These are phyloP conservation scores for Allium sativum DNA, from an alignment of 106 monocot genomes.

Conservation along the genomic window DNA sequence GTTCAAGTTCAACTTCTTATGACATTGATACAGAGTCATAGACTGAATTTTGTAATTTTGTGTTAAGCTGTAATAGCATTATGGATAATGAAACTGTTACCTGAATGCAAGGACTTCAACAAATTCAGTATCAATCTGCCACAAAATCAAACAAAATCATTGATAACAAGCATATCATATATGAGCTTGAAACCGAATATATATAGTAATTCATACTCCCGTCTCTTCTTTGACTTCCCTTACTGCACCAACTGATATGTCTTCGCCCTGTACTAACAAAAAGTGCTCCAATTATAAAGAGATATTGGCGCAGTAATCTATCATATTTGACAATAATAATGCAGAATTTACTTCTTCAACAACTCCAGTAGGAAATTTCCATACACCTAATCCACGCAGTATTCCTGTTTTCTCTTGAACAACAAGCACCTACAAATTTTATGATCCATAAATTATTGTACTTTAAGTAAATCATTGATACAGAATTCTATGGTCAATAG, in stretches of 20 bases:
- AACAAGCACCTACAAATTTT: conserved; percentile 50
- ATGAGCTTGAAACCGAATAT: not conserved
- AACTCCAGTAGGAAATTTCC: conserved; percentile 95
- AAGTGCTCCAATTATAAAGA: not conserved
- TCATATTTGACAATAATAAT: not conserved
- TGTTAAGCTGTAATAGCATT: not conserved
- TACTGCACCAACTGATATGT: conserved; percentile 57
- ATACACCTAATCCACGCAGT: conserved; percentile 52
- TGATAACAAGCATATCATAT: not conserved
- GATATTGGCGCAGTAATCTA: not conserved
- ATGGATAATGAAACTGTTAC: conserved; percentile 18
- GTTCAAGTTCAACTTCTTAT: not conserved
- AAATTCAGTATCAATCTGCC: conserved; percentile 82
- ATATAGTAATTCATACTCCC: conserved; percentile 44
- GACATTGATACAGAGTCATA: not conserved
- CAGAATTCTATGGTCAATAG: not conserved
- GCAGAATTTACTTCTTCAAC: conserved; percentile 58
- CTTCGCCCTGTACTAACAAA: conserved; percentile 59
- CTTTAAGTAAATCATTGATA: too few relatives aligned
- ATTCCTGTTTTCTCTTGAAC: conserved; percentile 83
- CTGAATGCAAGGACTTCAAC: conserved; percentile 88
- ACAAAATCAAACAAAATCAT: conserved; percentile 5
- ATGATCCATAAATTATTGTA: too few relatives aligned
- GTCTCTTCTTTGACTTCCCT: conserved; percentile 99
- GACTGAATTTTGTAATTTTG: not conserved